A percentile compares a stretch with the other conserved stretches of the same genome.
phyloP scores from a whole-genome alignment of 2,329 filamentous ascomycete genomes.

The Stachybotrys elegans region DNA sequence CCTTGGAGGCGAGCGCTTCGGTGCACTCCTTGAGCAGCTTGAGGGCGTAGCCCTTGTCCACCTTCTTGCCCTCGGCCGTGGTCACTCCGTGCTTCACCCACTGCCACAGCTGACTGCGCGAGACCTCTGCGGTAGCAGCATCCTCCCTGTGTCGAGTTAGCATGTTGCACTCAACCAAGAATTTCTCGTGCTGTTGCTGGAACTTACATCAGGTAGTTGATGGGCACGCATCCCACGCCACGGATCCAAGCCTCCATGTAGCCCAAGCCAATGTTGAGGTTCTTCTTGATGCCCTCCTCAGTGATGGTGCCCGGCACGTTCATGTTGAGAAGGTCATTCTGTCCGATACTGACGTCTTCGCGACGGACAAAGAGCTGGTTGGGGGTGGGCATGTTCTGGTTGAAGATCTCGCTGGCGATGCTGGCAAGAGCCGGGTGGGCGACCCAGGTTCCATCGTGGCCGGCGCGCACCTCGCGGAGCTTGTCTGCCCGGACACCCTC shows the following conservation, averaged over 20 bases:
- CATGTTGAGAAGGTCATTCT: constrained; percentile 95
- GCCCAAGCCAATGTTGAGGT: constrained; percentile 89
- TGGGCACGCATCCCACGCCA: constrained; percentile 91
- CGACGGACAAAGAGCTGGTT: constrained; percentile 92
- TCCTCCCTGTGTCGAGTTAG: constrained; percentile 59
- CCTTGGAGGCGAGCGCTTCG: constrained; percentile 67
- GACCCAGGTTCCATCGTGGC: constrained; percentile 96
- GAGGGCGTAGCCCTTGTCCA: constrained; percentile 89
- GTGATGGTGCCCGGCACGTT: constrained; percentile 91
- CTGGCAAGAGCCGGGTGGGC: constrained; percentile 87
- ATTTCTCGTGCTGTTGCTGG: not conserved
- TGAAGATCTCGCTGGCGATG: constrained; percentile 91
- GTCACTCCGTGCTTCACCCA: constrained; percentile 73
- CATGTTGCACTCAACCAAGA: not conserved
- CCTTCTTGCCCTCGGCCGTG: constrained; percentile 82
- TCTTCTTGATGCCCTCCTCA: constrained; percentile 94
- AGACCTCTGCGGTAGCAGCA: constrained; percentile 94
- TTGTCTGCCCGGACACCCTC: constrained; percentile 90
- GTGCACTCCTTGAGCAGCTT: constrained; percentile 83
- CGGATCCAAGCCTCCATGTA: constrained; percentile 99
- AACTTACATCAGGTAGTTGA: constrained; percentile 85
- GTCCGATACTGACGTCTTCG: constrained; percentile 80
- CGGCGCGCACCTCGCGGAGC: constrained; percentile 88
- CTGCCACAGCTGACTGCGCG: constrained; percentile 92
- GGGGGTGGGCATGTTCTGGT: constrained; percentile 96